Evolutionary conservation across 176 grass and related monocot genomes (phyloP).

Genomic region (Carex scoparia): DNA sequence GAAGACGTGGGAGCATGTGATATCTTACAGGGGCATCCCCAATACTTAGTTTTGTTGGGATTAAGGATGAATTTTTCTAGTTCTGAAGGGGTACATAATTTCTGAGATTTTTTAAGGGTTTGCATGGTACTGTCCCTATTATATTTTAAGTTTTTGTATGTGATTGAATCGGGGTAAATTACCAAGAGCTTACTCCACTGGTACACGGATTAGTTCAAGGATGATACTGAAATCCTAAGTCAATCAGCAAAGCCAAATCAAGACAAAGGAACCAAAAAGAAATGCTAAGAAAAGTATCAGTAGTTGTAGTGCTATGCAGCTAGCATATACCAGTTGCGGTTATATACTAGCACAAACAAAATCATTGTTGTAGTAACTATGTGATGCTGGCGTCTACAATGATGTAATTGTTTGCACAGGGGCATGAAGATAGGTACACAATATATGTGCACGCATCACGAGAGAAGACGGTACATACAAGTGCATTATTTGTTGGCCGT

Average conservation of each 20-base stretch:
- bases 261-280: background rate
- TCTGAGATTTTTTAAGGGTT: background rate
- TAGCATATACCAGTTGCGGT: background rate
- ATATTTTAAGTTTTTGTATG: background rate
- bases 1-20: background rate
- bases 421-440: conserved; percentile 92
- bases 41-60: background rate
- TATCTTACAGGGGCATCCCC: background rate
- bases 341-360: conserved; percentile 8
- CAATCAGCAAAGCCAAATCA: background rate
- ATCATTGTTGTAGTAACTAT: background rate
- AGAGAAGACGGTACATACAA: conserved; percentile 59
- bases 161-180: background rate
- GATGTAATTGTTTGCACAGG: conserved; percentile 35
- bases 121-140: conserved; percentile 1
- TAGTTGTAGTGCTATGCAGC: background rate
- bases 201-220: background rate
- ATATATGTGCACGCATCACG: conserved; percentile 93
- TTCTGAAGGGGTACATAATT: background rate
- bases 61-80: background rate
- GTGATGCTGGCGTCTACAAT: background rate
- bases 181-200: background rate
- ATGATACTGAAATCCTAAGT: background rate
- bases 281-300: background rate
- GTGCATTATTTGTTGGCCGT: conserved; percentile 59